Base-by-base conservation (phyloP, 805 yeast species). In the Pichia californica region DNA sequence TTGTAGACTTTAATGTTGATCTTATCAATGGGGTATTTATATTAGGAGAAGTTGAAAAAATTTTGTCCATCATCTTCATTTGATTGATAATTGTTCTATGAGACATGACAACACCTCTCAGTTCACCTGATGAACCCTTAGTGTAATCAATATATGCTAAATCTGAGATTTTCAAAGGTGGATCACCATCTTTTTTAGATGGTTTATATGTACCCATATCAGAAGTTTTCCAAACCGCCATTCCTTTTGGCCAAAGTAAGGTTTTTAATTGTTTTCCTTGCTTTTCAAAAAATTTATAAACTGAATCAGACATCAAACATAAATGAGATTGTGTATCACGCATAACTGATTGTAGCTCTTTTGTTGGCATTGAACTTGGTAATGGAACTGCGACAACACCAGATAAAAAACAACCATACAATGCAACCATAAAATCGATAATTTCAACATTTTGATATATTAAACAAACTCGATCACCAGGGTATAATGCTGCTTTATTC, bases 311-410 rank as follows among this genome's bases (percentile, higher is more conserved):
- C 51, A 87, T 81, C 26, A 93, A 66, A 39, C 89, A 81, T 41
- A 86, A 68, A 58, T 83, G 88, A 1, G 94, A 74, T 46, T 81
- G 85, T 0, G 97, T 85, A 27, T 75, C 69, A 35, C 73, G 74
- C 62, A 89, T 76, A 28, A 89, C 83, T 47, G 78, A 80, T 13
- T 77, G 71, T 47, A 88, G 78, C 50, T 88, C 96, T 33, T 69
- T 68, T 23, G 81, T 64, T 27, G 83, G 81, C 23, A 79, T 73
- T 42, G 80, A 84, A 46, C 88, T 81, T 42, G 85, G 85, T 33
- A 93, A 79, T 0, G 99, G 99, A 5, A 93, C 91, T 0, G 98
- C 98, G 2, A 93, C 89, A 36, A 88, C 83, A 2, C 95, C 96
- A 1, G 97, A 95, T 44, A 91, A 68, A 52, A 91, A 86, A 58